Evolutionary conservation across 371 early-diverging fungal genomes (phyloP).

Genomic region (Entomophthora muscae): DNA sequence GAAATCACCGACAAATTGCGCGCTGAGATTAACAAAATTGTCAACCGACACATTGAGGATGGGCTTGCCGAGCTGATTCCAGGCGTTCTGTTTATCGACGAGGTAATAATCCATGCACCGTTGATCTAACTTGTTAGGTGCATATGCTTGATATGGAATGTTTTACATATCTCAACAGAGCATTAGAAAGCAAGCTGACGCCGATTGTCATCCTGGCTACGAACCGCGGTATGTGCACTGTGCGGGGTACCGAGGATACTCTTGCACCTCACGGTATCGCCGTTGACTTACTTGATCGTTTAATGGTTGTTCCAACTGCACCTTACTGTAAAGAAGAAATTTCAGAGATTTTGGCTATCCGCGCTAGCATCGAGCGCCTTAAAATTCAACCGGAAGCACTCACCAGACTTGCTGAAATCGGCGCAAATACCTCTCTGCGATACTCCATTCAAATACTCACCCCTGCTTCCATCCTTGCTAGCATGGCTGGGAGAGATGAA

Average conservation of each 20-base stretch:
- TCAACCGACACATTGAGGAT: conserved; percentile 97
- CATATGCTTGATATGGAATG: conserved; percentile 98
- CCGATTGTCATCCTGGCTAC: conserved; percentile 98
- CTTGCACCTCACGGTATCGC: conserved; percentile 92
- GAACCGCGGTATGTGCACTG: conserved; percentile 89
- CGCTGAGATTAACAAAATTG: conserved; percentile 96
- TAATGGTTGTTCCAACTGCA: conserved; percentile 83
- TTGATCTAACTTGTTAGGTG: conserved; percentile 23
- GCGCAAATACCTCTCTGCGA: conserved; percentile 68
- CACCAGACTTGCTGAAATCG: conserved; percentile 59
- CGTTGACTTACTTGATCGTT: conserved; percentile 88
- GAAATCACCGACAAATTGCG: conserved; percentile 96
- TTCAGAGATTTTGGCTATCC: conserved; percentile 68
- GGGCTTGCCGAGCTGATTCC: conserved; percentile 95
- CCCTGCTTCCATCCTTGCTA: conserved; percentile 70
- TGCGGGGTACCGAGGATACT: conserved; percentile 85
- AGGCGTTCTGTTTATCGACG: conserved; percentile 96
- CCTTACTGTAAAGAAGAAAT: conserved; percentile 88
- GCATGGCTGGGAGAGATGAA: conserved; percentile 60
- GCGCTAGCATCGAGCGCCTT: conserved; percentile 81
- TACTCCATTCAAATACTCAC: conserved; percentile 96
- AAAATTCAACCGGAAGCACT: conserved; percentile 54
- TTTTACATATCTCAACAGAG: conserved; percentile 95
- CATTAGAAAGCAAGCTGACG: conserved; percentile 79
- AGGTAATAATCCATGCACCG: conserved; percentile 23